Conservation (phyloP, 257 asterid genomes). For the Nicotiana undulata region DNA sequence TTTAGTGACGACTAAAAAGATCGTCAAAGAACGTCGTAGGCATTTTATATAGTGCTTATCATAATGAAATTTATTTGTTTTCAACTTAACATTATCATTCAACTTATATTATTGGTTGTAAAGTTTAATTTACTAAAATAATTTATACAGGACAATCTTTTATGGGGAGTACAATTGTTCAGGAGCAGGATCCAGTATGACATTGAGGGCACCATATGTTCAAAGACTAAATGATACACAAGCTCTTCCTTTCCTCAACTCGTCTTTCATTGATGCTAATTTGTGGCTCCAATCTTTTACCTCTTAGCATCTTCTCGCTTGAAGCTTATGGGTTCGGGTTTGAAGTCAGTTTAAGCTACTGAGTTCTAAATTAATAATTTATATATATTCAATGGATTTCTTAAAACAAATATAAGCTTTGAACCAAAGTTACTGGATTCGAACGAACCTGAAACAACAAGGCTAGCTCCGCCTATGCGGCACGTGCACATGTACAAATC, state of each 20-base stretch:
- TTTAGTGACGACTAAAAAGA: too few species aligned
- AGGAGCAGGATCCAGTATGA: slow-evolving; percentile 60
- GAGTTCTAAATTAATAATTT: too few species aligned
- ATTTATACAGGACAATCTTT: slow-evolving; percentile 46
- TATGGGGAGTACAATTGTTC: slow-evolving; percentile 86
- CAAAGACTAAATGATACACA: slow-evolving; percentile 71
- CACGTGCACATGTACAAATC: too few species aligned
- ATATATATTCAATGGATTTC: too few species aligned
- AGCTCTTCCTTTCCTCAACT: slow-evolving; percentile 48
- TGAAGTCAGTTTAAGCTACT: too few species aligned
- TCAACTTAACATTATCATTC: background rate
- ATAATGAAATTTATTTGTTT: background rate
- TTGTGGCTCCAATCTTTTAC: slow-evolving; percentile 44
- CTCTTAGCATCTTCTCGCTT: background rate
- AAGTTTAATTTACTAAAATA: background rate
- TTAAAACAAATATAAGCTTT: too few species aligned
- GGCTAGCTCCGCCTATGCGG: too few species aligned
- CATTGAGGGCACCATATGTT: slow-evolving; percentile 47
- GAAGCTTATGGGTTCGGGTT: too few species aligned
- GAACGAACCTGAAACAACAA: too few species aligned
- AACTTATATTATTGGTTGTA: background rate
- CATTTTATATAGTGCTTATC: too few species aligned
- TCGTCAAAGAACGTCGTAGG: too few species aligned
- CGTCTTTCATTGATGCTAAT: slow-evolving; percentile 67
- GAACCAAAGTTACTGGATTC: too few species aligned